Evolutionary conservation across 2,329 filamentous ascomycete species (phyloP), one percentile per base, ranked within the genome.

Genomic region (Emergomyces orientalis): DNA sequence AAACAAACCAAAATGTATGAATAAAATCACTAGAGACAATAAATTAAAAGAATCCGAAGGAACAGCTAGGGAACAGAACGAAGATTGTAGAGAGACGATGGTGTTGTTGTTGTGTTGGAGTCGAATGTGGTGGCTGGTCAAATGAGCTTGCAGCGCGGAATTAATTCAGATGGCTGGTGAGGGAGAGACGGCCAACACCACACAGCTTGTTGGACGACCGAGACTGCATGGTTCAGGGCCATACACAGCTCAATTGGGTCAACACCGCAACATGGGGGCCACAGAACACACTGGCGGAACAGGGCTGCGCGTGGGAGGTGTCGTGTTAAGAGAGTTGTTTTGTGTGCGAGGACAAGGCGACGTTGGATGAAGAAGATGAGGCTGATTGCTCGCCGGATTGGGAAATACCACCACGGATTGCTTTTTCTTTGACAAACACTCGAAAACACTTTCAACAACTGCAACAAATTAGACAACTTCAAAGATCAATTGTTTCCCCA

Each of bases 121-220:
- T 51, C 43, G 62, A 64, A 63, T 55, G 63, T 47, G 65, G 66
- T 67, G 66, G 66, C 66, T 67, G 66, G 66, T 67, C 66, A 60
- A 67, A 64, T 65, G 63, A 63, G 63, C 62, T 59, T 60, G 34
- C 34, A 56, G 47, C 43, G 52, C 60, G 51, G 52, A 65, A 64
- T 70, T 71, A 76, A 76, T 72, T 75, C 64, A 64, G 74, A 76
- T 74, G 75, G 75, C 75, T 76, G 75, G 75, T 72, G 62, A 34
- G 17, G 64, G 65, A 65, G 67, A 52, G 56, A 63, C 64, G 56
- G 63, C 64, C 39, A 67, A 66, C 67, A 69, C 57, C 60, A 63
- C 59, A 63, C 62, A 59, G 63, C 64, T 63, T 52, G 58, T 58
- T 55, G 55, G 52, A 59, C 51, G 39, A 45, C 58, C 62, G 55